A percentile compares a stretch with the other conserved stretches of the same genome.
Evolutionary conservation across 208 protist species (phyloP).

Genomic region (Crithidia sp.): DNA sequence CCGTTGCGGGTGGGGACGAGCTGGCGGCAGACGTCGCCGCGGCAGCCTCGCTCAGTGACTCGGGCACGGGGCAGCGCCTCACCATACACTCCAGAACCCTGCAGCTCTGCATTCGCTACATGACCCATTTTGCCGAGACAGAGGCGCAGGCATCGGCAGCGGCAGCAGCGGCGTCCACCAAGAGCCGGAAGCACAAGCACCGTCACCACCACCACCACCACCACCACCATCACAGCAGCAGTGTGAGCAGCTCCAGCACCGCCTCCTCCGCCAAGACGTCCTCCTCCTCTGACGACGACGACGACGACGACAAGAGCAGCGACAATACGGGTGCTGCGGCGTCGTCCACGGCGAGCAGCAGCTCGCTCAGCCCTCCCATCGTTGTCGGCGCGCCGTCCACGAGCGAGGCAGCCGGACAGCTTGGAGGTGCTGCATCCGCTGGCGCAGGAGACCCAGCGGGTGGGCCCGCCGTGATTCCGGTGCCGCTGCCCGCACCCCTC

Average conservation of each 20-base stretch:
- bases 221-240: conserved; percentile 8
- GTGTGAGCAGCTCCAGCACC: conserved; percentile 1
- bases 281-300: conserved; percentile 9
- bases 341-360: conserved; percentile 11
- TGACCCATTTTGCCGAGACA: conserved; percentile 45
- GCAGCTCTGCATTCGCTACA: conserved; percentile 47
- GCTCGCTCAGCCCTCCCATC: conserved; percentile 9
- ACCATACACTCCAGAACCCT: conserved; percentile 23
- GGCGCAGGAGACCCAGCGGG: no score
- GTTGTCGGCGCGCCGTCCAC: not conserved
- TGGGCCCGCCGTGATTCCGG: conserved; percentile 41
- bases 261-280: conserved; percentile 10
- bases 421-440: not conserved
- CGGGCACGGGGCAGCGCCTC: not conserved
- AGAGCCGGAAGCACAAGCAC: not conserved
- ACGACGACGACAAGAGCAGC: conserved; percentile 8
- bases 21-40: not conserved
- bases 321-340: not conserved
- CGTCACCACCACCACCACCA: not conserved
- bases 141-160: conserved; percentile 12
- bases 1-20: conserved; percentile 1
- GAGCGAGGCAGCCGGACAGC: not conserved
- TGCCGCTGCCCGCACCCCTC: conserved; percentile 63
- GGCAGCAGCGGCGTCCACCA: not conserved
- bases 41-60: not conserved